Evolutionary conservation across 768 basidiomycete genomes (phyloP).

Genomic region (Lentinus brumalis): DNA sequence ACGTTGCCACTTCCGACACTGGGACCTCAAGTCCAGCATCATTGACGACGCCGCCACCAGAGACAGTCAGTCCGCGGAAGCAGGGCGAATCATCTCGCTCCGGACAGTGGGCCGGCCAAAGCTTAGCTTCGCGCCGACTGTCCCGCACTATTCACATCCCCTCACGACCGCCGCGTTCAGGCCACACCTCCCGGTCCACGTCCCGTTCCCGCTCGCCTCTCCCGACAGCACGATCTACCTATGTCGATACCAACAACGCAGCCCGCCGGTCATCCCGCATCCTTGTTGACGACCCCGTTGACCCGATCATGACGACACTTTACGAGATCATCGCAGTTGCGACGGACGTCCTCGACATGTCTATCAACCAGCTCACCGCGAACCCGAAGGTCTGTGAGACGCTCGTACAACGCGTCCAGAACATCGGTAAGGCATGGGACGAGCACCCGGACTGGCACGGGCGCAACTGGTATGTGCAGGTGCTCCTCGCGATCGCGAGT

Average conservation of each 20-base stretch:
- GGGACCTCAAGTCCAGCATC: constrained; percentile 53
- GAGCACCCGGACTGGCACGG: constrained; percentile 98
- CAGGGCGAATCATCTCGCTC: constrained; percentile 46
- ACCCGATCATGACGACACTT: constrained; percentile 86
- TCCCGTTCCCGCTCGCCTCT: constrained; percentile 94
- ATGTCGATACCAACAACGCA: constrained; percentile 61
- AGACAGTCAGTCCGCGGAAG: constrained; percentile 67
- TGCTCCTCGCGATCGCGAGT: constrained; percentile 92
- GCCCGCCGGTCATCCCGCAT: constrained; percentile 82
- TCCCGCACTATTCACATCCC: constrained; percentile 84
- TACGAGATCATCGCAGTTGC: constrained; percentile 93
- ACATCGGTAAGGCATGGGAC: constrained; percentile 94
- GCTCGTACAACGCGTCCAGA: constrained; percentile 88
- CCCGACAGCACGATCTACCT: constrained; percentile 58
- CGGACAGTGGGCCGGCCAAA: constrained; percentile 56
- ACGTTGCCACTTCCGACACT: constrained; percentile 51
- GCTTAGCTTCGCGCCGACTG: constrained; percentile 68
- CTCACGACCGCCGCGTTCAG: constrained; percentile 64
- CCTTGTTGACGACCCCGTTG: constrained; percentile 80
- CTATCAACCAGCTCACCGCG: constrained; percentile 80
- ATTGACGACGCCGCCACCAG: constrained; percentile 54
- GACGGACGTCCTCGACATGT: constrained; percentile 91
- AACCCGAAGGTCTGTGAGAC: constrained; percentile 84
- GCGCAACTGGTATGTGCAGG: constrained; percentile 96
- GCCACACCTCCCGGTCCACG: constrained; percentile 88